These are phyloP conservation scores for Coemansia sp. DNA, from an alignment of 192 early-diverging fungal species.

Conservation along the genomic window DNA sequence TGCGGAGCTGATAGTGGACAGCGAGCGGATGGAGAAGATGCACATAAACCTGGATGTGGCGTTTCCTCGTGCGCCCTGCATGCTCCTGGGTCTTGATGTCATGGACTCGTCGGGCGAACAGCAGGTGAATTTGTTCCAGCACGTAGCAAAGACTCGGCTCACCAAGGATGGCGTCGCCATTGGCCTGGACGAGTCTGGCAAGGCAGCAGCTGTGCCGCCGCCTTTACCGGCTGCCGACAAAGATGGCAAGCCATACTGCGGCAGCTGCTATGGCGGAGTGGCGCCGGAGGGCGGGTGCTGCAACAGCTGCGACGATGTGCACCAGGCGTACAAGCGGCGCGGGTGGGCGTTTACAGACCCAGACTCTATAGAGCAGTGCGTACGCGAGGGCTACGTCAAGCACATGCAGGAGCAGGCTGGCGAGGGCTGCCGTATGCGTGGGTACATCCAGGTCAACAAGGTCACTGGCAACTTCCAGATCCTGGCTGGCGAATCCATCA, in stretches of 20 bases:
- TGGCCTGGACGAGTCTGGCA: conserved; percentile 5
- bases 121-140: conserved; percentile 72
- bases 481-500: conserved; percentile 73
- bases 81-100: conserved; percentile 88
- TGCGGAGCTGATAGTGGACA: conserved; percentile 80
- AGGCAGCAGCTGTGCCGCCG: conserved; percentile 7
- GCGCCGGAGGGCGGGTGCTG: conserved; percentile 77
- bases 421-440: conserved; percentile 88
- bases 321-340: conserved; percentile 72
- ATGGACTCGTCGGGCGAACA: conserved; percentile 93
- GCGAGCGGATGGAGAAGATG: conserved; percentile 83
- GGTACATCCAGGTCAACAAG: conserved; percentile 81
- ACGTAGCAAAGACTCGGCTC: conserved; percentile 79
- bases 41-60: conserved; percentile 86
- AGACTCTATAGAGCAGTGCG: conserved; percentile 85
- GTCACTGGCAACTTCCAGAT: conserved; percentile 93
- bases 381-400: conserved; percentile 76
- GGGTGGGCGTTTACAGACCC: conserved; percentile 83
- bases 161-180: conserved; percentile 64
- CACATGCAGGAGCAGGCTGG: conserved; percentile 72
- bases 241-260: conserved; percentile 64
- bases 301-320: conserved; percentile 90
- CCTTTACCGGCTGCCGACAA: conserved; percentile 16
- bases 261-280: conserved; percentile 82
- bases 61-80: conserved; percentile 89